phyloP scores from a whole-genome alignment of 1,284 basidiomycete genomes.

The Melampsora occidentalis region DNA sequence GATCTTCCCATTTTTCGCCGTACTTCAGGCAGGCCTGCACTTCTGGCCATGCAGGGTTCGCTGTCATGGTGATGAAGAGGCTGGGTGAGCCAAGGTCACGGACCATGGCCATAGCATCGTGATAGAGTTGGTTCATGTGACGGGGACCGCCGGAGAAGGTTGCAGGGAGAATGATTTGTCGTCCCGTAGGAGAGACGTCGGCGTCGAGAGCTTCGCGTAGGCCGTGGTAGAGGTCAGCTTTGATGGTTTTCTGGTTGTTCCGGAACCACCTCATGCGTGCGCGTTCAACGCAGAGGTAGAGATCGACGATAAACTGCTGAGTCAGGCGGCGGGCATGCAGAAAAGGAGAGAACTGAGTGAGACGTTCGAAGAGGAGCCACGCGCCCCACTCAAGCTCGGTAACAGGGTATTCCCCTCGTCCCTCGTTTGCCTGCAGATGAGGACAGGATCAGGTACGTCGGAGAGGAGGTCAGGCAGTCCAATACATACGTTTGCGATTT shows the following conservation, averaged over 20 bases:
- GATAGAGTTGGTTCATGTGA: constrained; percentile 57
- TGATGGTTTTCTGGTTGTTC: background rate
- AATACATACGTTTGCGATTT: constrained; percentile 6
- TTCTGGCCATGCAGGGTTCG: constrained; percentile 59
- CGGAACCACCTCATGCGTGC: background rate
- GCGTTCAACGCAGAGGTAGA: background rate
- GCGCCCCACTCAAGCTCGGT: constrained; percentile 22
- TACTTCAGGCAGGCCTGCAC: constrained; percentile 56
- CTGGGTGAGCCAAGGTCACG: constrained; percentile 54
- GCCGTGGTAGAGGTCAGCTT: background rate
- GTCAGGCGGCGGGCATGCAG: background rate
- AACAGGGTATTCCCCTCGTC: too few relatives aligned
- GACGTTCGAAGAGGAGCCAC: background rate
- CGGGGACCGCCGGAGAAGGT: constrained; percentile 56
- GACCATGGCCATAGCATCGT: constrained; percentile 58
- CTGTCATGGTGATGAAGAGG: constrained; percentile 59
- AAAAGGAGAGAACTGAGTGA: background rate
- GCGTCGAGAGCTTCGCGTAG: background rate
- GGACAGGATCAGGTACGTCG: too few relatives aligned
- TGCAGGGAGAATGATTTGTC: constrained; percentile 55
- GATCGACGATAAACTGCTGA: constrained; percentile 13
- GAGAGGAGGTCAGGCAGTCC: too few relatives aligned
- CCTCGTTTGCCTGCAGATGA: too few relatives aligned
- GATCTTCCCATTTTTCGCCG: constrained; percentile 56
- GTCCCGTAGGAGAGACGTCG: constrained; percentile 8